Percentiles rank a stretch among this genome's conserved stretches.
phyloP scores from a whole-genome alignment of 2,329 filamentous ascomycete genomes.

The Lecanicillium sp. region DNA sequence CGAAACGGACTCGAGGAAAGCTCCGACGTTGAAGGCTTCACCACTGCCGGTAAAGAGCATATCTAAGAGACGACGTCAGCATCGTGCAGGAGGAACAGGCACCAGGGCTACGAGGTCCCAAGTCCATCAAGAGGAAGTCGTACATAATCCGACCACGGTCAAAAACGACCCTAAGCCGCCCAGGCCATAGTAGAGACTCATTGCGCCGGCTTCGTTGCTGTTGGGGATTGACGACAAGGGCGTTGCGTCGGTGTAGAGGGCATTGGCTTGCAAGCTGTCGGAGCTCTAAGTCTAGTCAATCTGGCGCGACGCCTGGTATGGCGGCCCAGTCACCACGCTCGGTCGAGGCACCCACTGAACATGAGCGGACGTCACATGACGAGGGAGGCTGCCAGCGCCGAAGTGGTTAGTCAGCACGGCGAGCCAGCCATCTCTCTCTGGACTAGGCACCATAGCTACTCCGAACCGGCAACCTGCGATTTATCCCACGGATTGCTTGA shows the following conservation, averaged over 20 bases:
- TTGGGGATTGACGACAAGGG: conserved; percentile 18
- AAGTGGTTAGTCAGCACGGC: conserved; percentile 2
- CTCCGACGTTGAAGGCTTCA: conserved; percentile 94
- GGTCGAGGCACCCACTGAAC: conserved; percentile 8
- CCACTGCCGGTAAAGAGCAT: conserved; percentile 98
- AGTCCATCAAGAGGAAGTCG: conserved; percentile 31
- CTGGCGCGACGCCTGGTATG: conserved; percentile 18
- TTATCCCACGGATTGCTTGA: conserved; percentile 8
- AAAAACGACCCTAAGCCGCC: conserved; percentile 64
- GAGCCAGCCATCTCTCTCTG: neutral
- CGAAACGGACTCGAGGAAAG: conserved; percentile 89
- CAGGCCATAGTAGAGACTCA: conserved; percentile 68
- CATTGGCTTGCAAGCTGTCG: conserved; percentile 17
- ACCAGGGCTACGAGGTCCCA: neutral
- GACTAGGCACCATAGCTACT: conserved; percentile 1
- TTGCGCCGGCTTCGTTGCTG: conserved; percentile 34
- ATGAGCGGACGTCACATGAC: conserved; percentile 12
- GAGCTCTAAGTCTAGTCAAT: conserved; percentile 17
- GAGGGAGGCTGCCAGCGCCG: conserved; percentile 1
- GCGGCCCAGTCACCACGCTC: conserved; percentile 8
- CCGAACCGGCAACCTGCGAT: neutral
- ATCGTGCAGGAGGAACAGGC: neutral
- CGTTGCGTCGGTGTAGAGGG: conserved; percentile 16
- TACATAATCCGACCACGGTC: conserved; percentile 72
- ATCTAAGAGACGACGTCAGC: conserved; percentile 48